A percentile compares a stretch with the other conserved stretches of the same genome.
Evolutionary conservation across 2,329 filamentous ascomycete species (phyloP).

Genomic region (Phialocephala subalpina): DNA sequence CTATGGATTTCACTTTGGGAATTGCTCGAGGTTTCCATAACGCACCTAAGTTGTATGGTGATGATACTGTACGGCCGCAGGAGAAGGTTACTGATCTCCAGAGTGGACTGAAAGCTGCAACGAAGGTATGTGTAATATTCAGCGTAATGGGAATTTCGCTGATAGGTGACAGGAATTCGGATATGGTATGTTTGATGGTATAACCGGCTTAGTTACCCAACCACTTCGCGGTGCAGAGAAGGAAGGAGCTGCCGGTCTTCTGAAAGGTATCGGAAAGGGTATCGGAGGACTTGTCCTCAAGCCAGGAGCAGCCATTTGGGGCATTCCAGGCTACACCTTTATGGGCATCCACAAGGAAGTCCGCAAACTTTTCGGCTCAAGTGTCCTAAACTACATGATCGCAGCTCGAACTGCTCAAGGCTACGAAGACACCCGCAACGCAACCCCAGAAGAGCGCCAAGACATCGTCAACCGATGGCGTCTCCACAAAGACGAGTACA

Average conservation of each 20-base stretch:
- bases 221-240: constrained; percentile 68
- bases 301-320: constrained; percentile 77
- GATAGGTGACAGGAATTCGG: constrained; percentile 60
- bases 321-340: constrained; percentile 81
- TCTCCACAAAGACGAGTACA: constrained; percentile 42
- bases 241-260: constrained; percentile 69
- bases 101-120: constrained; percentile 67
- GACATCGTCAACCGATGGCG: constrained; percentile 69
- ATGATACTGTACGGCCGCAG: constrained; percentile 66
- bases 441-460: constrained; percentile 64
- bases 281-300: constrained; percentile 84
- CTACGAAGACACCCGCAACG: constrained; percentile 66
- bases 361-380: constrained; percentile 73
- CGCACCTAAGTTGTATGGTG: constrained; percentile 70
- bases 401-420: constrained; percentile 80
- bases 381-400: constrained; percentile 81
- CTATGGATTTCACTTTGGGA: constrained; percentile 61
- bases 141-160: not conserved
- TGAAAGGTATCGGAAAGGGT: constrained; percentile 85
- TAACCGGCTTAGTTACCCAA: constrained; percentile 67
- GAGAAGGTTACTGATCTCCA: constrained; percentile 69
- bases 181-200: constrained; percentile 69
- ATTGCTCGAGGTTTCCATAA: constrained; percentile 76
- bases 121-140: constrained; percentile 36
- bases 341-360: constrained; percentile 84